These are phyloP conservation scores for Diaporthe vaccinii DNA, from an alignment of 2,329 filamentous ascomycete species.

Conservation along the genomic window DNA sequence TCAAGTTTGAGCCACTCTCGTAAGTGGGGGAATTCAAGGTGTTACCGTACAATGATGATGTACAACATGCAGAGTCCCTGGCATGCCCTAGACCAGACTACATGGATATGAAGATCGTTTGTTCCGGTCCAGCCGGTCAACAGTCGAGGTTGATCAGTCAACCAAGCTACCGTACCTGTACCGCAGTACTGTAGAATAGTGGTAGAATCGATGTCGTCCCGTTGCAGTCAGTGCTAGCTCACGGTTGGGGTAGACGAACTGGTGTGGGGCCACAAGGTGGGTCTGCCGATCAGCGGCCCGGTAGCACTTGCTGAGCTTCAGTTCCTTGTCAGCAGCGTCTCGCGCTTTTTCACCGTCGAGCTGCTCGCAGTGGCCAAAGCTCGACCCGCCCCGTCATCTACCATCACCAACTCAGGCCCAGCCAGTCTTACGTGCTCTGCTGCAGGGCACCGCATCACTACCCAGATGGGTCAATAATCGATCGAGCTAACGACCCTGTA, in stretches of 20 bases:
- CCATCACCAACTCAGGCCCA: background rate
- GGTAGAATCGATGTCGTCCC: background rate
- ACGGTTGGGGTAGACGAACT: constrained; percentile 7
- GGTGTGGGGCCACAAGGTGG: background rate
- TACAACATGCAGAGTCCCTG: background rate
- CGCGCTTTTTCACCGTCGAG: constrained; percentile 4
- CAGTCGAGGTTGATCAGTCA: background rate
- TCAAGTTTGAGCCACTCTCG: constrained; percentile 18
- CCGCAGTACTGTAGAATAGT: background rate
- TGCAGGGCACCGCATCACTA: constrained; percentile 4
- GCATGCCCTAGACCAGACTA: background rate
- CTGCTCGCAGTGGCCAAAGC: background rate
- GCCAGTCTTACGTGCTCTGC: background rate
- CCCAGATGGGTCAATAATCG: constrained; percentile 22
- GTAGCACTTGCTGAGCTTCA: background rate
- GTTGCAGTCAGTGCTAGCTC: background rate
- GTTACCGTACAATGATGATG: background rate
- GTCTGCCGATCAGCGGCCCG: constrained; percentile 23
- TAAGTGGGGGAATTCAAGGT: background rate
- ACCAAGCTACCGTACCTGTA: too few species aligned
- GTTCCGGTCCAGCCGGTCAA: constrained; percentile 1
- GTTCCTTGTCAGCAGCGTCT: constrained; percentile 6
- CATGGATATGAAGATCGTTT: background rate
- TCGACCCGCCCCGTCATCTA: background rate
- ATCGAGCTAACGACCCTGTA: background rate